phyloP scores from a whole-genome alignment of 805 yeast species.

The Saccharomyces eubayanus region DNA sequence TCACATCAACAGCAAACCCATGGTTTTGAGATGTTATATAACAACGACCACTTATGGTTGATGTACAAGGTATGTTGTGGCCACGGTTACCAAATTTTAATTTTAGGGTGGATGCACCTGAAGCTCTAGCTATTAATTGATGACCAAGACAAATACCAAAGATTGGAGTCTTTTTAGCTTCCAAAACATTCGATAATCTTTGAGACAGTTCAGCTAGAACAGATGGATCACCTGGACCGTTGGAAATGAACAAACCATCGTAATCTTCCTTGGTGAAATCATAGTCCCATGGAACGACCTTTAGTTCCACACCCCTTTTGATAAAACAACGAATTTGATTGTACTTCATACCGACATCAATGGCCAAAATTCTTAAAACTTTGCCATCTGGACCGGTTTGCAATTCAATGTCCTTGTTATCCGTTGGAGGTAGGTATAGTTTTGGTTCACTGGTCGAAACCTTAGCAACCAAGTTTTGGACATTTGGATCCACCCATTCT shows the following conservation, averaged over 20 bases:
- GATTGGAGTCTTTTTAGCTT: conserved; percentile 70
- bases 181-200: conserved; percentile 49
- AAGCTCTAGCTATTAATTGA: conserved; percentile 88
- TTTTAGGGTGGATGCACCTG: conserved; percentile 89
- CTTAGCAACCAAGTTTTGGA: conserved; percentile 80
- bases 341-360: conserved; percentile 97
- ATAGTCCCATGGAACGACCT: conserved; percentile 93
- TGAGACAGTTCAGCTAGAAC: conserved; percentile 63
- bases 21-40: conserved; percentile 98
- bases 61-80: conserved; percentile 94
- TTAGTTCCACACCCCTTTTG: conserved; percentile 89
- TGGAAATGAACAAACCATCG: conserved; percentile 92
- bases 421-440: conserved; percentile 61
- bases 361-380: conserved; percentile 71
- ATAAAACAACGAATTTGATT: conserved; percentile 97
- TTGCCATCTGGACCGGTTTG: conserved; percentile 65
- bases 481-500: conserved; percentile 90
- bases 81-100: conserved; percentile 98
- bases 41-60: conserved; percentile 84
- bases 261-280: conserved; percentile 73
- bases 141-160: conserved; percentile 99
- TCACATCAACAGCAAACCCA: conserved; percentile 91
- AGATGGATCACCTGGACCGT: conserved; percentile 99
- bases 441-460: conserved; percentile 77
- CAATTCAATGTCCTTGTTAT: conserved; percentile 30